A percentile compares a stretch with the other conserved stretches of the same genome.
Conservation (phyloP, 2,329 filamentous ascomycete species). For the Clarireedia paspali region DNA sequence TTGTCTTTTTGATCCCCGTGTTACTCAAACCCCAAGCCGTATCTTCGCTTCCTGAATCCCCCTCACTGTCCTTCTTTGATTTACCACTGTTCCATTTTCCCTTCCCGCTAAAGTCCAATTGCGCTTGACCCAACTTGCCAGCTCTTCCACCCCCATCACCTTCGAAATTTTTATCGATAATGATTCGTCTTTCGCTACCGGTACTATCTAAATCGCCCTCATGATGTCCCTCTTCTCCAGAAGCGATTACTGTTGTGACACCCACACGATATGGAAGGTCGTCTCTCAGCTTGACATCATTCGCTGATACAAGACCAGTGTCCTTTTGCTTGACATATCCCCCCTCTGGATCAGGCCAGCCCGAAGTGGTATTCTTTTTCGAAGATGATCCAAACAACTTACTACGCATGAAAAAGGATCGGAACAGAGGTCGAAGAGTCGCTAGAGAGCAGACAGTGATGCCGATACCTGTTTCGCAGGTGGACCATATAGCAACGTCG, state of each 20-base stretch:
- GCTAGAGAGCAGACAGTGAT: slow-evolving; percentile 33
- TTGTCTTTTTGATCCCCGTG: background rate
- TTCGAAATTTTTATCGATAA: background rate
- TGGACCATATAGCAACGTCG: slow-evolving; percentile 35
- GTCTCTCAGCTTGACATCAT: background rate
- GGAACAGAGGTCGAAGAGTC: slow-evolving; percentile 32
- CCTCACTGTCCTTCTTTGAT: background rate
- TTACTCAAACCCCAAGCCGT: background rate
- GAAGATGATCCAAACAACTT: background rate
- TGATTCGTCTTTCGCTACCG: background rate
- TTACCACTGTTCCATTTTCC: background rate
- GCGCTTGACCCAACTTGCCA: background rate
- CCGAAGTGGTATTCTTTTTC: background rate
- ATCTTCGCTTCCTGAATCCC: background rate
- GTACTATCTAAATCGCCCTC: background rate
- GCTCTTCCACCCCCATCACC: background rate
- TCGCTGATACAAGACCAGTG: background rate
- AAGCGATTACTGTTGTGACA: background rate
- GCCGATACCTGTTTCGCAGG: slow-evolving; percentile 33
- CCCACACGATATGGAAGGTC: background rate
- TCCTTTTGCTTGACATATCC: background rate
- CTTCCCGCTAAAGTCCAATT: background rate
- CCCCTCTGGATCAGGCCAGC: background rate
- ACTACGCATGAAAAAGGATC: slow-evolving; percentile 14
- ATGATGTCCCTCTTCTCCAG: background rate